These are phyloP conservation scores for Colletotrichum ledebouriae DNA, from an alignment of 2,329 filamentous ascomycete genomes.

Conservation along the genomic window DNA sequence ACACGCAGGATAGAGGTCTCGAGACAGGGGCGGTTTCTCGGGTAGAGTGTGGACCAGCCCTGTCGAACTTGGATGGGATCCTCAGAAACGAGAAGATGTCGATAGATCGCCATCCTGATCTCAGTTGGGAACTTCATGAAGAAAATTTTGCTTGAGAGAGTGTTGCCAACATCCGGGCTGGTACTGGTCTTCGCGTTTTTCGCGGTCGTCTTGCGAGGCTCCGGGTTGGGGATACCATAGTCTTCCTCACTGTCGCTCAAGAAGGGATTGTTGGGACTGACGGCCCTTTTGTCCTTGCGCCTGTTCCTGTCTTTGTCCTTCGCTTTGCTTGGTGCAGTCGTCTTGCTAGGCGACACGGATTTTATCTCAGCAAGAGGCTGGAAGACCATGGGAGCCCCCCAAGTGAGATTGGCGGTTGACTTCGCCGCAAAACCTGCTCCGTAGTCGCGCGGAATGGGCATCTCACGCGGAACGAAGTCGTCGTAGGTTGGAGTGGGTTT, in stretches of 20 bases:
- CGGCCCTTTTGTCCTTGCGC: neutral
- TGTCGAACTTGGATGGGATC: constrained; percentile 51
- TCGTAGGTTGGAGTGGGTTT: neutral
- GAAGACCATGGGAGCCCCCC: constrained; percentile 16
- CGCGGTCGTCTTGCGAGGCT: neutral
- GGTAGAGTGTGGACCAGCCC: constrained; percentile 52
- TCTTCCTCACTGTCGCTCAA: neutral
- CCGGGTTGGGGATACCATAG: neutral
- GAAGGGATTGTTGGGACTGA: neutral
- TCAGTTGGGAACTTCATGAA: constrained; percentile 47
- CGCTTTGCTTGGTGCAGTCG: neutral
- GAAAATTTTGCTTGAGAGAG: neutral
- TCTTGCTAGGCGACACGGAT: neutral
- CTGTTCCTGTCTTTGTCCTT: constrained; percentile 10
- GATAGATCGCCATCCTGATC: constrained; percentile 50
- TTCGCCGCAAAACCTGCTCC: constrained; percentile 31
- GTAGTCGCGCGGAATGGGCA: constrained; percentile 21
- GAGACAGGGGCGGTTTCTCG: constrained; percentile 38
- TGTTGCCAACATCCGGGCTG: neutral
- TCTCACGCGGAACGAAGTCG: constrained; percentile 16
- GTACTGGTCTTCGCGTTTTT: neutral
- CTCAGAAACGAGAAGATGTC: constrained; percentile 49
- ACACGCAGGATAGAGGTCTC: constrained; percentile 54
- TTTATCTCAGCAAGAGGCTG: neutral
- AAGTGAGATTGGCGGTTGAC: constrained; percentile 32